Conservation (phyloP, 2,329 filamentous ascomycete genomes). For the Trichoderma koningiopsis region DNA sequence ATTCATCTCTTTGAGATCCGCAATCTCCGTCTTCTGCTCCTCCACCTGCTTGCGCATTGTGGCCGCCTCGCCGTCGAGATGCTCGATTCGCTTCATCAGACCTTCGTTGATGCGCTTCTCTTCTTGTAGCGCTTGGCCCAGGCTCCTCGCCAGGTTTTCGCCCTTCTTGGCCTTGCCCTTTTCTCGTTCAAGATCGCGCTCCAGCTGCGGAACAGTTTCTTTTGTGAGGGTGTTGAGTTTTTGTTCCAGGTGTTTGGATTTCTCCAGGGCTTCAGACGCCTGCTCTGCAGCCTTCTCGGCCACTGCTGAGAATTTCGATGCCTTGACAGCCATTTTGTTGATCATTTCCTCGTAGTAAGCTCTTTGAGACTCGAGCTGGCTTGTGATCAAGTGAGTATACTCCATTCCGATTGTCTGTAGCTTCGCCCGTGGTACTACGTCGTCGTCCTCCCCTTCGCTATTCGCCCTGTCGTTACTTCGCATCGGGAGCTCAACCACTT, state of each 20-base stretch:
- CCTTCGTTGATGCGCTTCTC: conserved; percentile 84
- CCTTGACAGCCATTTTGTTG: conserved; percentile 86
- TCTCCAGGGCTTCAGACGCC: conserved; percentile 51
- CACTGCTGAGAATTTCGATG: conserved; percentile 67
- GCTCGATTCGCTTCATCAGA: conserved; percentile 78
- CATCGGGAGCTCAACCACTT: conserved; percentile 84
- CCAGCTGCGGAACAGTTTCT: conserved; percentile 66
- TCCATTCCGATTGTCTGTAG: conserved; percentile 82
- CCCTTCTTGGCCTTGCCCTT: conserved; percentile 70
- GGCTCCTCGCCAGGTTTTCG: conserved; percentile 71
- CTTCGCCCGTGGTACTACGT: conserved; percentile 71
- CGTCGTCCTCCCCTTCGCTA: conserved; percentile 48
- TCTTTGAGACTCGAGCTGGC: conserved; percentile 88
- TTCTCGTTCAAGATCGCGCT: conserved; percentile 71
- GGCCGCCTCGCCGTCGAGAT: conserved; percentile 66
- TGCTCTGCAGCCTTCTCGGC: conserved; percentile 63
- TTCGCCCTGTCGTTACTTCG: conserved; percentile 40
- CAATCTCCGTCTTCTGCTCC: conserved; percentile 62
- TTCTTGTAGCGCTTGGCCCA: conserved; percentile 78
- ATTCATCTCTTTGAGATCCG: conserved; percentile 81
- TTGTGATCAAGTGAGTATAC: conserved; percentile 91
- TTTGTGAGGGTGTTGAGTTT: conserved; percentile 49
- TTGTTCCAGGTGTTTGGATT: conserved; percentile 55
- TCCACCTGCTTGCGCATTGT: conserved; percentile 59
- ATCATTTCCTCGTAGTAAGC: conserved; percentile 94